Percentiles rank a stretch among this genome's conserved stretches.
These are phyloP conservation scores for Parastagonospora nodorum DNA, from an alignment of 2,329 filamentous ascomycete genomes.

Conservation along the genomic window DNA sequence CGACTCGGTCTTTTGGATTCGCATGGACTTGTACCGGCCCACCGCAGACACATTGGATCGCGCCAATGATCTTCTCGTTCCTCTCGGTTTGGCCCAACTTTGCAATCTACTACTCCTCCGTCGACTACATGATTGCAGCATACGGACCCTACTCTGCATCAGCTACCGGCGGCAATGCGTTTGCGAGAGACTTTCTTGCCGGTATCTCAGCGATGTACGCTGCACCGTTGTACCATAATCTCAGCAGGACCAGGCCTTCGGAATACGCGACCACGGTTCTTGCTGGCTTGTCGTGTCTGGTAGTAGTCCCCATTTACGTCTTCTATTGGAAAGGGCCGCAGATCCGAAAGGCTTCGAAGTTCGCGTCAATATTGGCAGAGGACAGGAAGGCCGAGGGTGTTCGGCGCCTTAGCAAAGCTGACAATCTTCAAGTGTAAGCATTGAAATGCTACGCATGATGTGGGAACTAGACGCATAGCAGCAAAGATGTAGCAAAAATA, in stretches of 20 bases:
- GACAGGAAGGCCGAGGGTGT: constrained; percentile 27
- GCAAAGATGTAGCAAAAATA: too few relatives aligned
- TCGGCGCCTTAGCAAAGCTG: constrained; percentile 23
- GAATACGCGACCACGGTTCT: constrained; percentile 61
- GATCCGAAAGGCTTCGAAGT: constrained; percentile 58
- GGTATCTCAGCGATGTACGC: constrained; percentile 68
- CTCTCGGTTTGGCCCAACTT: constrained; percentile 69
- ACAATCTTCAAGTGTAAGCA: constrained; percentile 12
- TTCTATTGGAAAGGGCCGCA: constrained; percentile 58
- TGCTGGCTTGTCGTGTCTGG: constrained; percentile 54
- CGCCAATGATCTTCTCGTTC: constrained; percentile 66
- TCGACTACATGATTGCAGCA: constrained; percentile 76
- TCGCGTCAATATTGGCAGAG: constrained; percentile 48
- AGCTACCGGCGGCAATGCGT: constrained; percentile 76
- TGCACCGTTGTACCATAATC: constrained; percentile 58
- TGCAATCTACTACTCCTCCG: constrained; percentile 60
- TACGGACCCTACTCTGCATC: constrained; percentile 75
- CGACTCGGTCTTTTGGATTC: constrained; percentile 70
- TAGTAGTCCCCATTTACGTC: constrained; percentile 47
- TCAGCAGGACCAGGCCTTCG: constrained; percentile 45
- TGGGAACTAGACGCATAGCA: too few relatives aligned
- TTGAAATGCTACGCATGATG: too few relatives aligned
- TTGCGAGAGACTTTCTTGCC: constrained; percentile 67
- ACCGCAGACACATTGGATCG: constrained; percentile 67
- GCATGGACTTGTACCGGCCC: constrained; percentile 70